Evolutionary conservation across 306 rosid species (phyloP), one percentile per base, ranked within the genome.

Genomic region (Casuarina cunninghamiana): DNA sequence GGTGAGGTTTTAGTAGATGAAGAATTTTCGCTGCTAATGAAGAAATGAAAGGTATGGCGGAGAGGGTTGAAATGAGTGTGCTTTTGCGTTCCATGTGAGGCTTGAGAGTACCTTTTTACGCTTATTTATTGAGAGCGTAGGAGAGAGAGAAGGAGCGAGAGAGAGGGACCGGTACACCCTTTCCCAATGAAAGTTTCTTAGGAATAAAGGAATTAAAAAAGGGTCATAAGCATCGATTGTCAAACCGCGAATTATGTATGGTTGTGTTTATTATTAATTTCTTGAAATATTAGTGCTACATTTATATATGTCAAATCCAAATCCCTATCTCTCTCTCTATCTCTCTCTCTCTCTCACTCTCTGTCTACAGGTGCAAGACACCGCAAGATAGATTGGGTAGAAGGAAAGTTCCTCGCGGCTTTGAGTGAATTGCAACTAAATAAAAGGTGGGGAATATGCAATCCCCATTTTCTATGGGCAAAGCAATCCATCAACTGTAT

Each of bases 361-460:
- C 12, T 68, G 15, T 55, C 58, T 45, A 42, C 5, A 76, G 46
- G 32, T 37, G 67, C 50, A 12, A 8, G 48, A 73, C 55, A 39
- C 66, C 41, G 74, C 80, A 72, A 53, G 88, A 83, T 90, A 53
- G 88, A 83, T 90, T 79, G 88, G 82, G 88, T 84, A 66, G 43
- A 87, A 83, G 89, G 75, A 79, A 86, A 86, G 87, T 74, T 87
- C 79, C 77, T 79, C 84, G 86, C 85, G 73, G 84, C 58, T 89
- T 86, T 89, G 89, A 86, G 88, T 89, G 92, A 80, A 83, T 84
- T 86, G 91, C 85, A 89, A 91, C 90, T 83, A 73, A 87, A 79
- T 83, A 58, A 76, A 79, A 84, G 81, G 91, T 80, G 90, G 88
- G 91, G 87, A 88, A 85, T 84, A 80, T 86, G 92, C 91, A 84